A percentile compares a stretch with the other conserved stretches of the same genome.
phyloP scores from a whole-genome alignment of 805 yeast genomes.

The Yarrowia osloensis region DNA sequence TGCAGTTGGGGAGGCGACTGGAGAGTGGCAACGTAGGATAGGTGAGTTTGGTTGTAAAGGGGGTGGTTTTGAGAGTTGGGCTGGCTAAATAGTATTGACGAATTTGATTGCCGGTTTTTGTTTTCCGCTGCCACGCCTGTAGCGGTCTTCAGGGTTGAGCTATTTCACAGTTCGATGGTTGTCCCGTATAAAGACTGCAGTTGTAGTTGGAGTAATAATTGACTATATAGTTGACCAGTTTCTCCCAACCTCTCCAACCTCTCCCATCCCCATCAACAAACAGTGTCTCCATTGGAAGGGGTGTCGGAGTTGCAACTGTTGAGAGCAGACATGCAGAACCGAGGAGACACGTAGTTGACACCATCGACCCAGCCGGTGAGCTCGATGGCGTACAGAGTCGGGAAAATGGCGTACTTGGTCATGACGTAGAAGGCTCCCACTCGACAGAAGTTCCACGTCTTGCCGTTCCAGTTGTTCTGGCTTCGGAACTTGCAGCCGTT shows the following conservation, averaged over 20 bases:
- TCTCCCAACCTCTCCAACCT: too few relatives aligned
- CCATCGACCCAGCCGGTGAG: constrained; percentile 10
- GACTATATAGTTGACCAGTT: neutral
- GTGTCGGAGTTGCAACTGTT: constrained; percentile 1
- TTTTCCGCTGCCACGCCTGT: too few relatives aligned
- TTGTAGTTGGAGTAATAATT: too few relatives aligned
- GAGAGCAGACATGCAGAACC: constrained; percentile 3
- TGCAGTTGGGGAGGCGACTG: neutral
- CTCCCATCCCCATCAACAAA: neutral
- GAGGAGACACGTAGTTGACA: neutral
- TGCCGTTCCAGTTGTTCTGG: constrained; percentile 14
- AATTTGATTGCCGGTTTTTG: neutral
- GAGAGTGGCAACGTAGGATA: neutral
- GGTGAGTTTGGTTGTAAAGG: neutral
- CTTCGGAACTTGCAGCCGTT: constrained; percentile 8
- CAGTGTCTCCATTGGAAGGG: neutral
- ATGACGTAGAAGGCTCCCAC: neutral
- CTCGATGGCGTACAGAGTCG: neutral
- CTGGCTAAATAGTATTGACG: neutral
- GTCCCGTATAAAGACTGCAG: too few relatives aligned
- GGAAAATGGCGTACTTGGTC: neutral
- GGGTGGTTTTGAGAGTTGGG: neutral
- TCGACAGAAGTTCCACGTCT: neutral
- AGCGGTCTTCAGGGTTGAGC: too few relatives aligned
- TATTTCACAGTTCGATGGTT: too few relatives aligned